phyloP scores from a whole-genome alignment of 805 yeast genomes.

The Barnettozyma sp. region DNA sequence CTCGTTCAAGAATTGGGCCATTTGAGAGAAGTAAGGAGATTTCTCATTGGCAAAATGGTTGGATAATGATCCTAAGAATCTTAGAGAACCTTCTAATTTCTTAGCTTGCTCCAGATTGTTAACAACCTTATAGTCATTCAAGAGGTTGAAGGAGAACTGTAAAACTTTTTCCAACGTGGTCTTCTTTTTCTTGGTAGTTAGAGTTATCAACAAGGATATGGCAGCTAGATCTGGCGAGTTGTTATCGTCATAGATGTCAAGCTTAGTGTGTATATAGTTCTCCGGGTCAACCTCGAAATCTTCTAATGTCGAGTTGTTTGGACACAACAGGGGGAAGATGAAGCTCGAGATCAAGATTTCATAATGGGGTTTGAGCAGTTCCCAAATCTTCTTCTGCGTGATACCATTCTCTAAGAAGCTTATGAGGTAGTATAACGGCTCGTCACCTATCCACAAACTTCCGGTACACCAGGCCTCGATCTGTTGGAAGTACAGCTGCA shows the following conservation, averaged over 20 bases:
- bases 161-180: constrained; percentile 53
- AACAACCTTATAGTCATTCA: constrained; percentile 30
- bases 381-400: constrained; percentile 57
- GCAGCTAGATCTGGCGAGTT: constrained; percentile 77
- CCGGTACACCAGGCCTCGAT: constrained; percentile 68
- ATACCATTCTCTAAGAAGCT: constrained; percentile 58
- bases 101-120: constrained; percentile 44
- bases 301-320: constrained; percentile 60
- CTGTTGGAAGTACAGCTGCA: constrained; percentile 55
- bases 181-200: constrained; percentile 62
- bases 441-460: constrained; percentile 61
- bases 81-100: constrained; percentile 70
- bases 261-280: constrained; percentile 71
- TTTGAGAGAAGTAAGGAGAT: constrained; percentile 52
- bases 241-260: constrained; percentile 58
- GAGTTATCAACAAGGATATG: constrained; percentile 57
- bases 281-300: constrained; percentile 80
- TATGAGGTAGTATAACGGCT: constrained; percentile 58
- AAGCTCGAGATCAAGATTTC: constrained; percentile 62
- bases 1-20: constrained; percentile 59
- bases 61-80: constrained; percentile 70
- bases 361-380: constrained; percentile 54
- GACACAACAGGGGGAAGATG: constrained; percentile 68
- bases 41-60: constrained; percentile 46
- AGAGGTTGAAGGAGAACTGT: constrained; percentile 48